Evolutionary conservation across 2,329 filamentous ascomycete genomes (phyloP).

Genomic region (Talaromyces marneffei): DNA sequence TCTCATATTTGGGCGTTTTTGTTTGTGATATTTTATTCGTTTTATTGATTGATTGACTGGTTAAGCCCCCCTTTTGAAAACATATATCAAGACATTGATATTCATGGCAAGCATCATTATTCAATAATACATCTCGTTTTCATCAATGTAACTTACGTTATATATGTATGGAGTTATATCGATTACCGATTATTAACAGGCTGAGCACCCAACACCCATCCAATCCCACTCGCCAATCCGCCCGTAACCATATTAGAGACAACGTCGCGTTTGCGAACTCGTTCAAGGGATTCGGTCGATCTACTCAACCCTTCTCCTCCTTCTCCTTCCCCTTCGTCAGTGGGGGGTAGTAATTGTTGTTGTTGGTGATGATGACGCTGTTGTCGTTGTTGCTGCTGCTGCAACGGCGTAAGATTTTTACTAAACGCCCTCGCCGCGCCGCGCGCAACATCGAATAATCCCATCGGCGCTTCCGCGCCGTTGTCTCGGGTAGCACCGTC

Average conservation of each 20-base stretch:
- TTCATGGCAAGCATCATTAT: background rate
- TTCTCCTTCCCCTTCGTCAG: background rate
- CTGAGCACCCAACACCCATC: slow-evolving; percentile 57
- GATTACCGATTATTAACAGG: slow-evolving; percentile 34
- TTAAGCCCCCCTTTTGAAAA: background rate
- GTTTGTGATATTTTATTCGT: background rate
- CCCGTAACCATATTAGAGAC: slow-evolving; percentile 60
- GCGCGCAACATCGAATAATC: slow-evolving; percentile 48
- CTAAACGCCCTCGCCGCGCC: slow-evolving; percentile 45
- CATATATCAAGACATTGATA: background rate
- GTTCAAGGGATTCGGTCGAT: slow-evolving; percentile 15
- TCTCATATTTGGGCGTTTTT: slow-evolving; percentile 4
- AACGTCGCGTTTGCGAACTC: slow-evolving; percentile 48
- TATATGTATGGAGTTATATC: no score
- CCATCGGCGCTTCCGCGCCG: slow-evolving; percentile 45
- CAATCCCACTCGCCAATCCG: slow-evolving; percentile 56
- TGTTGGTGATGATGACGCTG: background rate
- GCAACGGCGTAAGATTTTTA: slow-evolving; percentile 44
- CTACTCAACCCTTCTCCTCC: slow-evolving; percentile 14
- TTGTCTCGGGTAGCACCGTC: slow-evolving; percentile 6
- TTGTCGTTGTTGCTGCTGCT: slow-evolving; percentile 9
- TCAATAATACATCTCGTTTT: no score
- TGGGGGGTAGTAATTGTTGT: background rate
- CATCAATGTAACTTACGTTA: no score
- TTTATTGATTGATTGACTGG: background rate